Evolutionary conservation across 257 asterid species (phyloP).

Genomic region (Handroanthus guayacan): DNA sequence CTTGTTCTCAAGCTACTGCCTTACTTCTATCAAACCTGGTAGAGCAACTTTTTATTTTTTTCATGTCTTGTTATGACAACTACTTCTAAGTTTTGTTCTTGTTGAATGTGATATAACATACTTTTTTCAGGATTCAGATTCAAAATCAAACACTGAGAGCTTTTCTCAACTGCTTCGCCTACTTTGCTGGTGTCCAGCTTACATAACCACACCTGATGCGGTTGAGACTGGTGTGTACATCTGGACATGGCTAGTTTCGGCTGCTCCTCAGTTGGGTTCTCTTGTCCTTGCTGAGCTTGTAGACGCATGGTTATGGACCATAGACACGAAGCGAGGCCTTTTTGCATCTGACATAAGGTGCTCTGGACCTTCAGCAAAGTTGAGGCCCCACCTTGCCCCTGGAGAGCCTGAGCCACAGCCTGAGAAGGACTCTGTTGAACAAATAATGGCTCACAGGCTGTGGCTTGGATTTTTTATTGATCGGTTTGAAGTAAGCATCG

Average conservation of each 20-base stretch:
- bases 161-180: conserved; percentile 97
- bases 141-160: conserved; percentile 76
- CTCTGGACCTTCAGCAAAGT: conserved; percentile 93
- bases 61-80: conserved; percentile 25
- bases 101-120: conserved; percentile 32
- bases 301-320: conserved; percentile 99
- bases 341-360: conserved; percentile 85
- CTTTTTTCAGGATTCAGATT: conserved; percentile 75
- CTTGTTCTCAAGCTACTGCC: conserved; percentile 98
- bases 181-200: conserved; percentile 99
- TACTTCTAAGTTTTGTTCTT: conserved; percentile 16
- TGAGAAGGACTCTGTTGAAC: conserved; percentile 89
- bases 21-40: conserved; percentile 95
- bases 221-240: conserved; percentile 95
- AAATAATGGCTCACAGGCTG: conserved; percentile 91
- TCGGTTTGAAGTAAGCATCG: conserved; percentile 86
- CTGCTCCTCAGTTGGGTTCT: conserved; percentile 97
- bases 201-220: conserved; percentile 90
- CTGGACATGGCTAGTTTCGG: conserved; percentile 99
- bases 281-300: conserved; percentile 97
- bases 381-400: conserved; percentile 96
- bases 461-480: conserved; percentile 98
- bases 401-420: conserved; percentile 92
- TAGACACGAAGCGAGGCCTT: conserved; percentile 96
- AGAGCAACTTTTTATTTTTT: conserved; percentile 29